Evolutionary conservation across 1,284 basidiomycete species (phyloP), one percentile per base, ranked within the genome.

Genomic region (Tetrapyrgos nigripes): DNA sequence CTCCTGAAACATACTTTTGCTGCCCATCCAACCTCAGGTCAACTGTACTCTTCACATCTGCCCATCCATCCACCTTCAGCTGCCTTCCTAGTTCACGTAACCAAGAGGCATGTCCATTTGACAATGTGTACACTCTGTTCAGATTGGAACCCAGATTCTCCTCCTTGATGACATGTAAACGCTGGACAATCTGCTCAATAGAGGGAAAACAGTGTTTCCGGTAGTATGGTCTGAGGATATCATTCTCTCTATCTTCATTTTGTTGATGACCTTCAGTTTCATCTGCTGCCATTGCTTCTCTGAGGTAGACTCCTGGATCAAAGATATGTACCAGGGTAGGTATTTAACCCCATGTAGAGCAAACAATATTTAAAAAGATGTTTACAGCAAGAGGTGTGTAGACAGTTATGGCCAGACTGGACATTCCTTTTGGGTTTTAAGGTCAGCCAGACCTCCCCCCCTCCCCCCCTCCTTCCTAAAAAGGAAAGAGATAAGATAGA

Each of bases 91-190:
- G 70, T 29, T 75, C 74, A 14, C 70, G 68, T 5, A 90, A 64
- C 73, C 81, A 86, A 64, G 77, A 79, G 2, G 72, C 68, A 79
- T 80, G 79, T 9, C 79, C 89, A 63, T 92, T 92, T 49, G 89
- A 87, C 63, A 85, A 73, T 23, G 86, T 70, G 57, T 79, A 85
- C 21, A 84, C 71, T 31, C 76, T 66, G 9, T 69, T 63, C 29
- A 85, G 64, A 0, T 66, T 68, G 9, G 78, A 49, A 11, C 26
- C 27, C 10, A 44, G 50, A 37, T 48, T 33, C 33, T 58, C 56
- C 24, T 47, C 61, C 23, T 82, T 72, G 11, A 86, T 68, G 46
- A 71, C 70, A 14, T 66, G 63, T 5, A 86, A 70, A 43, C 78
- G 70, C 54, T 68, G 64, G 1, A 85, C 83, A 53, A 91, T 79